A percentile compares a stretch with the other conserved stretches of the same genome.
These are phyloP conservation scores for Xylaria sp. DNA, from an alignment of 2,329 filamentous ascomycete genomes.

Conservation along the genomic window DNA sequence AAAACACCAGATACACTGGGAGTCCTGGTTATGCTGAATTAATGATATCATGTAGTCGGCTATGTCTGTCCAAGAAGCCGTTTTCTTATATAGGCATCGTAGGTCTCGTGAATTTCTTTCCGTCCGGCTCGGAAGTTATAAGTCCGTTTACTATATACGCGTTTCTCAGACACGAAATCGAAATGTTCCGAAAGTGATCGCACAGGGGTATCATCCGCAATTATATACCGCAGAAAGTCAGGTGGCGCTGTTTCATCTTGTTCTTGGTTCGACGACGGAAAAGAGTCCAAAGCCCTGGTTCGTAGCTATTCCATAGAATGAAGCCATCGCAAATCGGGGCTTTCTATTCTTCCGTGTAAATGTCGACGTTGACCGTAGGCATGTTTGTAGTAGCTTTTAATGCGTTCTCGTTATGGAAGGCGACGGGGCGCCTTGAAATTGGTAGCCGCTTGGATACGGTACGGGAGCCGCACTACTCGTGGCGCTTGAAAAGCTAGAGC, in stretches of 20 bases:
- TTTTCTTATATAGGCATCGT: neutral
- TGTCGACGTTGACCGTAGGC: conserved; percentile 28
- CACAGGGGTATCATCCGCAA: conserved; percentile 34
- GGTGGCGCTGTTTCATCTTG: conserved; percentile 18
- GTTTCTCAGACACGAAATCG: conserved; percentile 12
- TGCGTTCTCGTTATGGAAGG: conserved; percentile 40
- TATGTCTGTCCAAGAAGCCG: neutral
- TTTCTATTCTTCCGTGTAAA: conserved; percentile 9
- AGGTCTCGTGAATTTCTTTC: neutral
- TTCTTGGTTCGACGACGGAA: conserved; percentile 12
- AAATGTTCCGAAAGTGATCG: conserved; percentile 25
- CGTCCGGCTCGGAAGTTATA: neutral
- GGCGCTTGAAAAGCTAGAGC: conserved; percentile 59
- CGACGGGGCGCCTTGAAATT: conserved; percentile 33
- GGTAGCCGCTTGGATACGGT: conserved; percentile 41
- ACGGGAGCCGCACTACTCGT: conserved; percentile 47
- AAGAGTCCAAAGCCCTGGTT: neutral
- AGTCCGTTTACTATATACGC: conserved; percentile 25
- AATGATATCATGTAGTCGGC: neutral
- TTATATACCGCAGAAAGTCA: conserved; percentile 27
- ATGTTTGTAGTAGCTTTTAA: conserved; percentile 32
- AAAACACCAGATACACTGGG: neutral
- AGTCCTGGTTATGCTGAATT: conserved; percentile 18
- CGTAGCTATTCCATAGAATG: neutral
- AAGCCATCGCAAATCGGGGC: neutral